phyloP scores from a whole-genome alignment of 345 rosid genomes.

The Salix dunnii region DNA sequence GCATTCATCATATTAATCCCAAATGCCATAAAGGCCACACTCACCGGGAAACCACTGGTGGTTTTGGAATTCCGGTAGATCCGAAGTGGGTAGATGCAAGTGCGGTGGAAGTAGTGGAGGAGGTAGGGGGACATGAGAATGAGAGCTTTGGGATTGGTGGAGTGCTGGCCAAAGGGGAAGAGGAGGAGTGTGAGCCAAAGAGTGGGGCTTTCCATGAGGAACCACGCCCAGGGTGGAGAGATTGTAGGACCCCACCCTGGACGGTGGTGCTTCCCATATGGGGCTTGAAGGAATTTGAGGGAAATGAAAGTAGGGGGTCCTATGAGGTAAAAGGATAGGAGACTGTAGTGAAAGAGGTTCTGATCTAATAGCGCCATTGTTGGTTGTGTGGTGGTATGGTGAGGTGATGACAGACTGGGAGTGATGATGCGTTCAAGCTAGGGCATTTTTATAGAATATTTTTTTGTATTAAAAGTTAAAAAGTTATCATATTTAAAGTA shows the following conservation, averaged over 20 bases:
- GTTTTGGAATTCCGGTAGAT: conserved; percentile 24
- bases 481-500: too few relatives aligned
- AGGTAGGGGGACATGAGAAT: conserved; percentile 59
- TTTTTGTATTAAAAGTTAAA: too few relatives aligned
- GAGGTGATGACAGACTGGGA: not conserved
- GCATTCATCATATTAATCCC: conserved; percentile 63
- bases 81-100: conserved; percentile 73
- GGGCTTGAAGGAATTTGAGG: conserved; percentile 71
- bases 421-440: not conserved
- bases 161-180: conserved; percentile 64
- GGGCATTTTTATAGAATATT: too few relatives aligned
- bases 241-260: conserved; percentile 89
- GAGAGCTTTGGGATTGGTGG: conserved; percentile 51
- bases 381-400: not conserved
- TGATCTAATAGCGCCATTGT: conserved; percentile 38
- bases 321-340: conserved; percentile 50
- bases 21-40: conserved; percentile 61
- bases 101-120: conserved; percentile 79
- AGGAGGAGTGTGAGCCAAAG: conserved; percentile 66
- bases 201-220: conserved; percentile 89
- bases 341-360: conserved; percentile 43
- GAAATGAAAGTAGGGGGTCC: conserved; percentile 65
- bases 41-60: conserved; percentile 40
- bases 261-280: conserved; percentile 91
- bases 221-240: conserved; percentile 78